phyloP scores from a whole-genome alignment of 176 grass and related monocot species.

The Hordeum marinum region DNA sequence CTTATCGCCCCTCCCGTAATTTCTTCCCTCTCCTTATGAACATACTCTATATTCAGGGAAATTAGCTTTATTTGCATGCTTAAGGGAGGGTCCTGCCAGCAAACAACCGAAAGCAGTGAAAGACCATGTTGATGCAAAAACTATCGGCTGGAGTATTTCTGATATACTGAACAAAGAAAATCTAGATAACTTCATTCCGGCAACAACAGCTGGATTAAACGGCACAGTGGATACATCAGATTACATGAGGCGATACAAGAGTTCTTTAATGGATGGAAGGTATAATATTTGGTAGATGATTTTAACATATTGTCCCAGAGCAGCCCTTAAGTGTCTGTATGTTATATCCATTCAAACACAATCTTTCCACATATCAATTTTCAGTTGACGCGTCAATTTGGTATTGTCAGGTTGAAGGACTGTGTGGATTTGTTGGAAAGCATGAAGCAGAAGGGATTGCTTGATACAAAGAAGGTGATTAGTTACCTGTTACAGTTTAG shows the following conservation, averaged over 20 bases:
- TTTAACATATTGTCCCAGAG: not conserved
- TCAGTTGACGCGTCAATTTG: constrained; percentile 9
- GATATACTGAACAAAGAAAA: constrained; percentile 38
- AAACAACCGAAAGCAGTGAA: constrained; percentile 54
- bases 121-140: constrained; percentile 28
- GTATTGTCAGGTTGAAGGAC: constrained; percentile 65
- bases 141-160: constrained; percentile 32
- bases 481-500: constrained; percentile 2
- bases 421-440: constrained; percentile 68
- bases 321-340: constrained; percentile 1
- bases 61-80: constrained; percentile 52
- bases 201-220: constrained; percentile 38
- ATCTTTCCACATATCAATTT: not conserved
- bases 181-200: constrained; percentile 24
- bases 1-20: not conserved
- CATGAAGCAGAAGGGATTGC: constrained; percentile 55
- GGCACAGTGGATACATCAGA: constrained; percentile 39
- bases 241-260: constrained; percentile 67
- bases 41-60: constrained; percentile 43
- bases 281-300: constrained; percentile 35
- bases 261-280: constrained; percentile 77
- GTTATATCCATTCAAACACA: constrained; percentile 17
- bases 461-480: constrained; percentile 83
- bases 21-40: constrained; percentile 22
- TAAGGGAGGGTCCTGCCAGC: constrained; percentile 50